Base-by-base conservation (phyloP, 345 rosid species). In the Lumnitzera littorea region DNA sequence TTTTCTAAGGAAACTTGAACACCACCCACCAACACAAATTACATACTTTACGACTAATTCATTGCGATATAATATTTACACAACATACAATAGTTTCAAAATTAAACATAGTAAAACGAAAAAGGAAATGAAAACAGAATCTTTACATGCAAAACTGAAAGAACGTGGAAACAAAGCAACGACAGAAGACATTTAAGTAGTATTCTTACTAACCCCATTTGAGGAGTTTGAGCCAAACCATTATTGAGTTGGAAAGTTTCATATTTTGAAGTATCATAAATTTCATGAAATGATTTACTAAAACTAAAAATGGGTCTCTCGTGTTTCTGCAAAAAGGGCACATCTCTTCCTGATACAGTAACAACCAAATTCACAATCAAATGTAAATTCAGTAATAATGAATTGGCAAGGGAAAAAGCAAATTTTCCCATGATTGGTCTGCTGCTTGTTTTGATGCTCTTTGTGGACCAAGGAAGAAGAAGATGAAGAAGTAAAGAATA, bases 141-240 rank as follows among this genome's bases (percentile, higher is more conserved):
- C 15, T 49, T 60, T 60, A 61, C 31, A 53, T 41, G 48, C 13
- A 50, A 13, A 65, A 27, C 55, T 49, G 15, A 10, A 49, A 46
- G 5, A 48, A 31, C 16, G 6, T 25, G 15, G 3, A 53, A n/a
- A 11, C 2, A 15, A 57, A 46, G 15, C 46, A 23, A 5, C 0
- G 12, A 6, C 24, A 17, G 25, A 9, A 16, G 36, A 50, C 9
- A 51, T n/a, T 15, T 20, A 41, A 20, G 17, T 6, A 3, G 24
- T 13, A 55, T 11, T 54, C 17, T 16, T 48, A 65, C 63, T 46
- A 56, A 89, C 98, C 98, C 98, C 96, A 92, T 89, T 74, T 84
- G 96, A 75, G 98, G 98, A 79, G 96, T 85, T 58, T 14, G 71
- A 70, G 82, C 96, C 65, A 92, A 73, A 29, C 98, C 96, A 51